These are phyloP conservation scores for Blastocystis sp. DNA, from an alignment of 352 stramenopile species.

Conservation along the genomic window DNA sequence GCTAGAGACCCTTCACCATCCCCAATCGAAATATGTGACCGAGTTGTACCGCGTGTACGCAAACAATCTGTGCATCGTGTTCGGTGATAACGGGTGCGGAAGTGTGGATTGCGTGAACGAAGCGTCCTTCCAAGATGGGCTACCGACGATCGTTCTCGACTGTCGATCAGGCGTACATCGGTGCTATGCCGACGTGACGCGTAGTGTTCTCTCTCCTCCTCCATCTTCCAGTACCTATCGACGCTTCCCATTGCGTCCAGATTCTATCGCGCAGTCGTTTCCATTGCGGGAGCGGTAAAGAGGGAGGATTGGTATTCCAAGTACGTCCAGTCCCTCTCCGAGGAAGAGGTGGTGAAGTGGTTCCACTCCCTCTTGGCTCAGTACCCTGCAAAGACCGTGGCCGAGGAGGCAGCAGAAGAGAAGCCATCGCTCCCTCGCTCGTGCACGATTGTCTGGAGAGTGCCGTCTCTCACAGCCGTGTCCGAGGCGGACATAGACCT, in stretches of 20 bases:
- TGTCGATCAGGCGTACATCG: background rate
- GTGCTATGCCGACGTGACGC: too few species aligned
- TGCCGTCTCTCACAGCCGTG: slow-evolving; percentile 4
- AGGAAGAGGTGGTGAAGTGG: background rate
- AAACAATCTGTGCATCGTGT: slow-evolving; percentile 19
- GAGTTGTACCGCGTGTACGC: slow-evolving; percentile 16
- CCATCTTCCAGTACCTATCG: background rate
- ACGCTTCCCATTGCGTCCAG: background rate
- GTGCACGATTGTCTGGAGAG: slow-evolving; percentile 10
- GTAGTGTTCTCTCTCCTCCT: background rate
- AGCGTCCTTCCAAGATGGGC: background rate
- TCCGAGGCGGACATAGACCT: slow-evolving; percentile 1
- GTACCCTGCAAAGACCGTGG: background rate
- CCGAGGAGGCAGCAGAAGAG: background rate
- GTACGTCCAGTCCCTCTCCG: slow-evolving; percentile 5
- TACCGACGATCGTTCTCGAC: slow-evolving; percentile 41
- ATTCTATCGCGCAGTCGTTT: background rate
- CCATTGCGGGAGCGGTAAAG: background rate
- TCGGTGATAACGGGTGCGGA: slow-evolving; percentile 55
- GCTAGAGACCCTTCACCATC: slow-evolving; percentile 22
- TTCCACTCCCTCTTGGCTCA: background rate
- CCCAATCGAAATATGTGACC: slow-evolving; percentile 58
- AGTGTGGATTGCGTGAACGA: slow-evolving; percentile 46
- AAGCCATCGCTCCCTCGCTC: background rate
- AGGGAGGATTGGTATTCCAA: background rate